A percentile compares a stretch with the other conserved stretches of the same genome.
These are phyloP conservation scores for Fusarium robinianum DNA, from an alignment of 2,329 filamentous ascomycete genomes.

Conservation along the genomic window DNA sequence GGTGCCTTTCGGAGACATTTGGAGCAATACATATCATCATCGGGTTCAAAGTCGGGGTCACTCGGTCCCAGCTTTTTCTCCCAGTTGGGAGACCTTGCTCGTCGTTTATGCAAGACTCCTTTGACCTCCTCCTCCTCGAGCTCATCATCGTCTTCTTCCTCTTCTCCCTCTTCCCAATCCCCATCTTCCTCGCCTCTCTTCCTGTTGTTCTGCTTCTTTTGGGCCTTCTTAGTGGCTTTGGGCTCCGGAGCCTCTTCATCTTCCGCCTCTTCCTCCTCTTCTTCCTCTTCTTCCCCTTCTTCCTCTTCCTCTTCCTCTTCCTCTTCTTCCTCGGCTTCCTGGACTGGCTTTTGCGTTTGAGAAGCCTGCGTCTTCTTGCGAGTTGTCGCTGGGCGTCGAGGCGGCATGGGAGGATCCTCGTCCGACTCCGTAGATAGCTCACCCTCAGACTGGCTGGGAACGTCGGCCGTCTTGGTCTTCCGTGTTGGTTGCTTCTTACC, in stretches of 20 bases:
- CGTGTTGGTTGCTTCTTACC: background rate
- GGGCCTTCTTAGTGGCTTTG: constrained; percentile 7
- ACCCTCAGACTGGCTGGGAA: background rate
- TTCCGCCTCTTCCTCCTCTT: constrained; percentile 3
- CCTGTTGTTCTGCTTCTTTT: background rate
- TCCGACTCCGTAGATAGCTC: constrained; percentile 6
- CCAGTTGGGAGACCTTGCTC: constrained; percentile 36
- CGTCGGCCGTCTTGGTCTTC: background rate
- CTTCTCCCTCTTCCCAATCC: constrained; percentile 15
- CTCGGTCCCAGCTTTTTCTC: constrained; percentile 27
- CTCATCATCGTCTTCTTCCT: constrained; percentile 6
- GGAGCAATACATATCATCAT: constrained; percentile 41
- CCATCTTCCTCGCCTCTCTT: no score
- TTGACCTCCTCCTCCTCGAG: constrained; percentile 1
- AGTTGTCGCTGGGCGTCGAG: no score
- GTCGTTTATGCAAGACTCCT: constrained; percentile 3
- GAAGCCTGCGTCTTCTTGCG: no score
- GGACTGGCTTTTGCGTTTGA: background rate
- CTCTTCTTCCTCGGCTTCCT: background rate
- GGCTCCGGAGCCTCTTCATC: constrained; percentile 8
- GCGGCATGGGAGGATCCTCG: constrained; percentile 6
- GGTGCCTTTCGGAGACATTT: constrained; percentile 39
- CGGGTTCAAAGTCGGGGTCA: constrained; percentile 32
- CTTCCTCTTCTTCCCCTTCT: background rate
- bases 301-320: background rate